Evolutionary conservation across 768 basidiomycete genomes (phyloP).

Genomic region (Austroboletus eburneus): DNA sequence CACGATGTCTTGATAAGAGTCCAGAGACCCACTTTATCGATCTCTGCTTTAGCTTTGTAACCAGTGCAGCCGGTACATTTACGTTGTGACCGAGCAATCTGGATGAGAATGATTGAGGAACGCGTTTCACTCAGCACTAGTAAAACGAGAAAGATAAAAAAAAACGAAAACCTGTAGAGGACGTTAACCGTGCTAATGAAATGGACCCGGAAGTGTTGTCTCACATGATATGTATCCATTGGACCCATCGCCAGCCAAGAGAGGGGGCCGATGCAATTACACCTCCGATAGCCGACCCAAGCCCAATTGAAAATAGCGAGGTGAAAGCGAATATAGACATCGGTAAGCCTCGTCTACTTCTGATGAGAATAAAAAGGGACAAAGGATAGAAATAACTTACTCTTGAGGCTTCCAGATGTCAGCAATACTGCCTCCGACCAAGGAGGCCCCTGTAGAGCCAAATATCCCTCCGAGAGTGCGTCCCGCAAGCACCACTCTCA

Average conservation of each 20-base stretch:
- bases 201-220: neutral
- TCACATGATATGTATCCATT: slow-evolving; percentile 71
- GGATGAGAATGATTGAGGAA: slow-evolving; percentile 60
- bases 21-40: slow-evolving; percentile 49
- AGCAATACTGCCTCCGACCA: slow-evolving; percentile 66
- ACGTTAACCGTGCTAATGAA: neutral
- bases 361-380: neutral
- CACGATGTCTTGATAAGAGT: slow-evolving; percentile 64
- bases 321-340: slow-evolving; percentile 67
- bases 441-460: slow-evolving; percentile 59
- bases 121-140: slow-evolving; percentile 71
- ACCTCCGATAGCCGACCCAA: slow-evolving; percentile 61
- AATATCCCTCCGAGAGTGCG: slow-evolving; percentile 61
- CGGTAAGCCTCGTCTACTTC: slow-evolving; percentile 61
- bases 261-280: slow-evolving; percentile 57
- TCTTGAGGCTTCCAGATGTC: slow-evolving; percentile 66
- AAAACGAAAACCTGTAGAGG: slow-evolving; percentile 44
- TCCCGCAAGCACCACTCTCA: slow-evolving; percentile 53
- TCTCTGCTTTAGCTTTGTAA: slow-evolving; percentile 60
- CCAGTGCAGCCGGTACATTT: slow-evolving; percentile 58
- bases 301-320: slow-evolving; percentile 53
- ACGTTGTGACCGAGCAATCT: slow-evolving; percentile 58
- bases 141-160: slow-evolving; percentile 45
- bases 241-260: slow-evolving; percentile 76
- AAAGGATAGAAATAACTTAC: slow-evolving; percentile 33